Evolutionary conservation across 306 rosid species (phyloP).

Genomic region (Sindora glabra): DNA sequence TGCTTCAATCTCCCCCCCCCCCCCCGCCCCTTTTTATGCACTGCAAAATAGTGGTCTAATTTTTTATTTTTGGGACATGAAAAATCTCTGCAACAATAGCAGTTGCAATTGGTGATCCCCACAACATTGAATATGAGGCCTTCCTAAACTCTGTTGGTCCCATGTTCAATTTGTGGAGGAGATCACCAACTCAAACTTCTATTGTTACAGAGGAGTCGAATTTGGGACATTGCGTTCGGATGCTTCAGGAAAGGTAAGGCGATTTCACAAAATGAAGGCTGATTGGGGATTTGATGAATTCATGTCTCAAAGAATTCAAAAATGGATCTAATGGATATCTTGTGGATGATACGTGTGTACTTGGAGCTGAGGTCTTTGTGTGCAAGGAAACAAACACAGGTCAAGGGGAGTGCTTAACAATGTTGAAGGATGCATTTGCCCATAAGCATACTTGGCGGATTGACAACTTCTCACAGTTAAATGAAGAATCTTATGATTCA

Average conservation of each 20-base stretch:
- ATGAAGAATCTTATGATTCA: neutral
- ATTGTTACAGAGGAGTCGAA: neutral
- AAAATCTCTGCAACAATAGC: too few species aligned
- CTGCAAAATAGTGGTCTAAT: too few species aligned
- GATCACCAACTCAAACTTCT: neutral
- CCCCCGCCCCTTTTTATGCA: too few species aligned
- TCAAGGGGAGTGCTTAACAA: conserved; percentile 28
- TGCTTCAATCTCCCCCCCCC: neutral
- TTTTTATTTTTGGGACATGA: too few species aligned
- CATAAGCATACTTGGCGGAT: conserved; percentile 29
- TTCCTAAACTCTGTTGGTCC: too few species aligned
- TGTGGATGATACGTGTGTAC: conserved; percentile 33
- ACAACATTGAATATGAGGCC: too few species aligned
- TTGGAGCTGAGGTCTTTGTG: conserved; percentile 46
- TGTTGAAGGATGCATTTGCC: conserved; percentile 23
- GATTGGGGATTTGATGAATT: conserved; percentile 33
- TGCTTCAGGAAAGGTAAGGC: conserved; percentile 22
- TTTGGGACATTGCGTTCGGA: neutral
- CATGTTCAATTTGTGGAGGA: too few species aligned
- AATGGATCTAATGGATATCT: conserved; percentile 28
- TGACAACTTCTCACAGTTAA: conserved; percentile 21
- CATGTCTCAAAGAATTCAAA: conserved; percentile 19
- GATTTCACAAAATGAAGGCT: conserved; percentile 29
- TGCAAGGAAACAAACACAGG: conserved; percentile 20
- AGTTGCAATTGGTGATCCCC: too few species aligned